Evolutionary conservation across 78 protist genomes (phyloP), one percentile per base, ranked within the genome.

Genomic region (Dictyostelium capitatum): DNA sequence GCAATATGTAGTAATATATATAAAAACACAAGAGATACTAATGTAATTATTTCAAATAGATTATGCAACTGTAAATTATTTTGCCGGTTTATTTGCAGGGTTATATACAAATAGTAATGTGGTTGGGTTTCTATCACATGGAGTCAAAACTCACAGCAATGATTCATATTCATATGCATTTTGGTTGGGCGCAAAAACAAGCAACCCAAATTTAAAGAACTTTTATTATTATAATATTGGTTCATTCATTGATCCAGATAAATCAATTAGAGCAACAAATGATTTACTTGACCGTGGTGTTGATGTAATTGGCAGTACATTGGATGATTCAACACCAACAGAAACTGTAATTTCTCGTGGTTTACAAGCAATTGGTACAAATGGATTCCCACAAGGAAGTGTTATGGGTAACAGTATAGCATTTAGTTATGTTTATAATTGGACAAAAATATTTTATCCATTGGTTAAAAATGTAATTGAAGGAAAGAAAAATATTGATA

Each of bases 1-100:
- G n/a, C n/a, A n/a, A n/a, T n/a, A n/a, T n/a, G n/a, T n/a, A n/a
- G n/a, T n/a, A n/a, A n/a, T n/a, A n/a, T n/a, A n/a, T n/a, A n/a
- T n/a, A n/a, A n/a, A n/a, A n/a, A n/a, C n/a, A n/a, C n/a, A n/a
- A n/a, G n/a, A n/a, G n/a, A n/a, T n/a, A 51, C 28, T 37, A 37
- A 37, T n/a, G n/a, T n/a, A 37, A 37, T 37, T 37, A 37, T 2
- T 37, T 3, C 43, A 37, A 37, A 37, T 37, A 37, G 53, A 74
- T 11, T 28, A 30, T 23, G 92, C 62, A 11, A 15, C 47, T 15
- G 17, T 28, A 7, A 78, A 85, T 37, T 85, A 74, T 59, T 41
- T 85, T 6, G 48, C 28, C 14, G 92, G 92, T 20, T 72, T 59
- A 37, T 65, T 85, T 48, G 57, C 92, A 0, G 92, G 67, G 4